These are phyloP conservation scores for Starmerella potacharoeniae DNA, from an alignment of 805 yeast genomes.

Conservation along the genomic window DNA sequence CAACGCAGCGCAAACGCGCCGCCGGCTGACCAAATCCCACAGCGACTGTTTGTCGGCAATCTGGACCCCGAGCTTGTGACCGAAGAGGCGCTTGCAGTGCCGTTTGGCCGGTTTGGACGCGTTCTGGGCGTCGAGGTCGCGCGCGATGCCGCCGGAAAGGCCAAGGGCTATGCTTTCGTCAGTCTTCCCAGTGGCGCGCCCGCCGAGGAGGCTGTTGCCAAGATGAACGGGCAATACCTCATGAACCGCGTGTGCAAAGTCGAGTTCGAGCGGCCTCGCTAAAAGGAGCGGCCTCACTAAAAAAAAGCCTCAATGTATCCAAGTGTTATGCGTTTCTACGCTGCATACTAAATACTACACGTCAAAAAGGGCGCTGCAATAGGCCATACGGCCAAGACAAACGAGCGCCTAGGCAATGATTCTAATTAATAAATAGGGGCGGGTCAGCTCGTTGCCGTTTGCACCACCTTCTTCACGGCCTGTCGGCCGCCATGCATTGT, in stretches of 20 bases:
- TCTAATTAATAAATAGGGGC: not conserved
- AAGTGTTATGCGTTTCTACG: too few species aligned
- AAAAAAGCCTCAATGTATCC: not conserved
- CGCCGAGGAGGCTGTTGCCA: slow-evolving; percentile 60
- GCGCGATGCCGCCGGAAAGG: slow-evolving; percentile 39
- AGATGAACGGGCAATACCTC: slow-evolving; percentile 56
- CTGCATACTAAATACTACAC: too few species aligned
- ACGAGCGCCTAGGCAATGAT: not conserved
- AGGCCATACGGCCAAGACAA: too few species aligned
- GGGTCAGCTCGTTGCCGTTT: slow-evolving; percentile 16
- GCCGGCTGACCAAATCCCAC: slow-evolving; percentile 24
- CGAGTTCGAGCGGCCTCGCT: slow-evolving; percentile 2
- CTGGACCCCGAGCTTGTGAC: slow-evolving; percentile 52
- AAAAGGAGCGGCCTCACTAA: not conserved
- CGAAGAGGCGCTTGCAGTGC: slow-evolving; percentile 41
- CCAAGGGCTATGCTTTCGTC: slow-evolving; percentile 57
- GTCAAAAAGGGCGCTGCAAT: too few species aligned
- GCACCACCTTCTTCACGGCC: slow-evolving; percentile 20
- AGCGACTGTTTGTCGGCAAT: slow-evolving; percentile 59
- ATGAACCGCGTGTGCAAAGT: slow-evolving; percentile 36
- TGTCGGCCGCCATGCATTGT: slow-evolving; percentile 19
- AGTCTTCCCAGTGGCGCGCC: slow-evolving; percentile 51
- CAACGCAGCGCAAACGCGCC: slow-evolving; percentile 13
- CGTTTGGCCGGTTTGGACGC: slow-evolving; percentile 61
- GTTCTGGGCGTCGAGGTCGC: slow-evolving; percentile 25